A percentile compares a stretch with the other conserved stretches of the same genome.
phyloP scores from a whole-genome alignment of 495 filamentous ascomycete genomes.

The Neurospora tetrasperma region DNA sequence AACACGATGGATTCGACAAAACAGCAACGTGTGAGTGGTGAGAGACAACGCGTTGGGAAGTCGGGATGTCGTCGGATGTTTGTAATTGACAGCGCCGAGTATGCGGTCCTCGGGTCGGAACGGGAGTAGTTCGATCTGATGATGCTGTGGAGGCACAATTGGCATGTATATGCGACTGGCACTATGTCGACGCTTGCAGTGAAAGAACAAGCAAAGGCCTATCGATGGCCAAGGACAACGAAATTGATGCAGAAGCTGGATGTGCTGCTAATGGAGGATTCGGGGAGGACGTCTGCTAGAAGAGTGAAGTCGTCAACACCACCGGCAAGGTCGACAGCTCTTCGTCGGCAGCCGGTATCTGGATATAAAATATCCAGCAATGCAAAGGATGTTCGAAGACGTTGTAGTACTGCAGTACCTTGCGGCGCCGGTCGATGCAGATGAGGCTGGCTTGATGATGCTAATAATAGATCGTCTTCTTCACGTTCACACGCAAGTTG shows the following conservation, averaged over 20 bases:
- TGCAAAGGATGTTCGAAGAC: not conserved
- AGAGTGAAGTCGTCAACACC: not conserved
- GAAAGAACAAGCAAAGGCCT: not conserved
- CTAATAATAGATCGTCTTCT: constrained; percentile 23
- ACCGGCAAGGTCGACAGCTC: not conserved
- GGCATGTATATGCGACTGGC: not conserved
- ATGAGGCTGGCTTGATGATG: constrained; percentile 25
- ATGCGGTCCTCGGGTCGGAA: not conserved
- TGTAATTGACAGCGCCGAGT: not conserved
- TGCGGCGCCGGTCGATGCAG: constrained; percentile 26
- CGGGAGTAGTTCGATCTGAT: not conserved
- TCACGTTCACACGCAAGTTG: constrained; percentile 3
- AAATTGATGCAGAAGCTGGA: not conserved
- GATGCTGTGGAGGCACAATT: not conserved
- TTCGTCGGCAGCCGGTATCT: not conserved
- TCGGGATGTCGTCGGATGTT: not conserved
- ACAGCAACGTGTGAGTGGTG: not conserved
- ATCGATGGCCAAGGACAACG: not conserved
- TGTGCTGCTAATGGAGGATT: not conserved
- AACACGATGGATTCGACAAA: not conserved
- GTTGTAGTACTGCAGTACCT: constrained; percentile 8
- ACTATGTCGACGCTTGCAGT: not conserved
- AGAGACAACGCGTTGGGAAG: not conserved
- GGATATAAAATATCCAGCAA: not conserved
- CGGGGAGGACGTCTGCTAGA: not conserved